Evolutionary conservation across 169 alveolate genomes (phyloP).

Genomic region (Cryptosporidium tyzzeri): DNA sequence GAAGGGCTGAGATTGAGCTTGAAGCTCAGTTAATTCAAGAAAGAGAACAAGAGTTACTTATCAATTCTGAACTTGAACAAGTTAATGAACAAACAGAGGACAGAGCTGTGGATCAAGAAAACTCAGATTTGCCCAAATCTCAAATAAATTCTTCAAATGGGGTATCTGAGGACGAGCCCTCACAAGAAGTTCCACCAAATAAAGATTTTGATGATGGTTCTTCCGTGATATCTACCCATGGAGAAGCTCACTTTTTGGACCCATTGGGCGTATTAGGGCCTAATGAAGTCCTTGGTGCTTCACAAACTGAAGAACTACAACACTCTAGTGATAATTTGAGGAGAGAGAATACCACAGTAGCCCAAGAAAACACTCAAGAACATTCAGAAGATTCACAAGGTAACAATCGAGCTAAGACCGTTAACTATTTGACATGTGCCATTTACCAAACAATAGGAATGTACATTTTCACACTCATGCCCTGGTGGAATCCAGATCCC

Average conservation of each 20-base stretch:
- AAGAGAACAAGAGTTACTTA: background rate
- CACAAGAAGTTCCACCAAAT: background rate
- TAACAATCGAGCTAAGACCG: background rate
- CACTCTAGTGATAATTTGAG: background rate
- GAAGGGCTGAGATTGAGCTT: slow-evolving; percentile 54
- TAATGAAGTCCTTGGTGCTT: background rate
- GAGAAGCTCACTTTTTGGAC: slow-evolving; percentile 20
- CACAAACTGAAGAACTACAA: background rate
- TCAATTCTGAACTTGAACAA: background rate
- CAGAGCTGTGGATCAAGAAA: background rate
- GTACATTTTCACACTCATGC: slow-evolving; percentile 65
- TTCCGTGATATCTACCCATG: background rate
- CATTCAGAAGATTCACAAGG: background rate
- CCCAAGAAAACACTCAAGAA: slow-evolving; percentile 6
- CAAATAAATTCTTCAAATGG: background rate
- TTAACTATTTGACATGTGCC: slow-evolving; percentile 1
- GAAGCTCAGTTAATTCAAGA: background rate
- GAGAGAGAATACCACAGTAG: background rate
- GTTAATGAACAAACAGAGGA: background rate
- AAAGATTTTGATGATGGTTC: slow-evolving; percentile 1
- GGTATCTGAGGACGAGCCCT: background rate
- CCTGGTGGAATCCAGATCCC: slow-evolving; percentile 77
- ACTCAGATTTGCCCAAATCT: background rate
- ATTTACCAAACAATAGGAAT: slow-evolving; percentile 63
- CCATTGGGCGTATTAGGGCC: background rate